phyloP scores from a whole-genome alignment of 1,284 basidiomycete species.

The Irpex rosettiformis region DNA sequence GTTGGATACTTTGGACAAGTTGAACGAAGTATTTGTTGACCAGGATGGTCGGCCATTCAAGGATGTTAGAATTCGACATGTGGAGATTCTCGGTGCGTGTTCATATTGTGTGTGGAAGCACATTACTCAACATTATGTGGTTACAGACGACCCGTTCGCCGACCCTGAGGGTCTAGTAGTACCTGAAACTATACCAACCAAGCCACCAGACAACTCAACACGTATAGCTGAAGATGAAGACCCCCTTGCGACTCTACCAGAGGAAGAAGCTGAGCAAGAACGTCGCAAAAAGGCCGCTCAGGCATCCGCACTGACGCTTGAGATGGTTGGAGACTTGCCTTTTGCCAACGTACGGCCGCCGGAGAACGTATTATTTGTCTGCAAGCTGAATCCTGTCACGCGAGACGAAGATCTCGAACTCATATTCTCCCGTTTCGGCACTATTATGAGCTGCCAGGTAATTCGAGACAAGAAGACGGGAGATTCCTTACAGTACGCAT shows the following conservation, averaged over 20 bases:
- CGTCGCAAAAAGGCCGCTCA: slow-evolving; percentile 84
- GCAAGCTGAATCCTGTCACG: slow-evolving; percentile 96
- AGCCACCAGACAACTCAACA: slow-evolving; percentile 78
- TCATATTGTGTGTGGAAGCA: slow-evolving; percentile 2
- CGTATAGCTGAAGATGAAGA: slow-evolving; percentile 93
- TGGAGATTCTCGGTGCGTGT: slow-evolving; percentile 82
- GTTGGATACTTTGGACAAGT: slow-evolving; percentile 85
- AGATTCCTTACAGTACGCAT: slow-evolving; percentile 96
- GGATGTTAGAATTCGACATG: slow-evolving; percentile 91
- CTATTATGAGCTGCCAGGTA: slow-evolving; percentile 96
- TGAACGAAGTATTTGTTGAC: slow-evolving; percentile 91
- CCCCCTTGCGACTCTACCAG: slow-evolving; percentile 69
- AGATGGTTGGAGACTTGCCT: slow-evolving; percentile 98
- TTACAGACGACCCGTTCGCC: slow-evolving; percentile 88
- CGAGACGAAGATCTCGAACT: slow-evolving; percentile 95
- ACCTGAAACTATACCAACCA: slow-evolving; percentile 75
- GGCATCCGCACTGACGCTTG: slow-evolving; percentile 92
- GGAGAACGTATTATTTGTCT: slow-evolving; percentile 98
- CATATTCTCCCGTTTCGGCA: slow-evolving; percentile 95
- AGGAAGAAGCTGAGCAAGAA: slow-evolving; percentile 78
- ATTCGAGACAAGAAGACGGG: slow-evolving; percentile 95
- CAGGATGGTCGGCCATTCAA: slow-evolving; percentile 88
- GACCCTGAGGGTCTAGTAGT: slow-evolving; percentile 77
- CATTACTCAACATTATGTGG: slow-evolving; percentile 1
- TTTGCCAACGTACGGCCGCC: slow-evolving; percentile 98